These are phyloP conservation scores for Xylaria intraflava DNA, from an alignment of 495 filamentous ascomycete species.

Conservation along the genomic window DNA sequence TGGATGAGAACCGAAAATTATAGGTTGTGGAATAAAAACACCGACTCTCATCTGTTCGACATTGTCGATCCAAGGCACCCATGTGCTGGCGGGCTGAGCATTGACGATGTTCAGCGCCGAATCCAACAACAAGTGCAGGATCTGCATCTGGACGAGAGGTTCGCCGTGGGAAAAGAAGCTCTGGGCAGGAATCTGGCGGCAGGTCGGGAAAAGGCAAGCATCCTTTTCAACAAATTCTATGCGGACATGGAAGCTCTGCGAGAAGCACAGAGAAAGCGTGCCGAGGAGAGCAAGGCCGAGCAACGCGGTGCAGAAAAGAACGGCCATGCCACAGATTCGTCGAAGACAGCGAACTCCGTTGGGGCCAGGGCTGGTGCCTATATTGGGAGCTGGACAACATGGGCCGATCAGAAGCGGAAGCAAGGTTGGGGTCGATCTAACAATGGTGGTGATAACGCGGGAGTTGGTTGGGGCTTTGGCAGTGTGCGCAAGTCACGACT, in stretches of 20 bases:
- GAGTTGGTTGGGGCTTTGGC: constrained; percentile 34
- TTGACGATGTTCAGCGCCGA: constrained; percentile 89
- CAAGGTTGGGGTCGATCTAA: constrained; percentile 46
- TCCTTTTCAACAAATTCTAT: constrained; percentile 75
- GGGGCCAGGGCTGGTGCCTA: constrained; percentile 76
- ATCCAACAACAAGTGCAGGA: constrained; percentile 84
- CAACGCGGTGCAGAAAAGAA: constrained; percentile 25
- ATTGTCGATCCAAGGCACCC: constrained; percentile 90
- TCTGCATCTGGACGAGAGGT: constrained; percentile 78
- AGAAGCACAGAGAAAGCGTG: constrained; percentile 68
- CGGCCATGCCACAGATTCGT: constrained; percentile 47
- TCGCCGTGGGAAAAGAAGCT: constrained; percentile 69
- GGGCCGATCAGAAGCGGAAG: constrained; percentile 86
- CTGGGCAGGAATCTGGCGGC: constrained; percentile 74
- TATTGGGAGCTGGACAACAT: constrained; percentile 87
- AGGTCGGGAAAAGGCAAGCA: constrained; percentile 75
- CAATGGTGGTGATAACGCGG: constrained; percentile 12
- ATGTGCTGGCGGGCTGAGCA: constrained; percentile 85
- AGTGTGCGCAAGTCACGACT: constrained; percentile 21
- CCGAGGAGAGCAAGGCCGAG: constrained; percentile 48
- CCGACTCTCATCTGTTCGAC: constrained; percentile 84
- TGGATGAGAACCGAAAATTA: constrained; percentile 89
- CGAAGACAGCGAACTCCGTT: constrained; percentile 57
- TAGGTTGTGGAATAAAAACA: constrained; percentile 63
- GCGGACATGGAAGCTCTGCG: constrained; percentile 80